Evolutionary conservation across 2,329 filamentous ascomycete genomes (phyloP), one percentile per base, ranked within the genome.

Genomic region (Penicillium sclerotiorum): DNA sequence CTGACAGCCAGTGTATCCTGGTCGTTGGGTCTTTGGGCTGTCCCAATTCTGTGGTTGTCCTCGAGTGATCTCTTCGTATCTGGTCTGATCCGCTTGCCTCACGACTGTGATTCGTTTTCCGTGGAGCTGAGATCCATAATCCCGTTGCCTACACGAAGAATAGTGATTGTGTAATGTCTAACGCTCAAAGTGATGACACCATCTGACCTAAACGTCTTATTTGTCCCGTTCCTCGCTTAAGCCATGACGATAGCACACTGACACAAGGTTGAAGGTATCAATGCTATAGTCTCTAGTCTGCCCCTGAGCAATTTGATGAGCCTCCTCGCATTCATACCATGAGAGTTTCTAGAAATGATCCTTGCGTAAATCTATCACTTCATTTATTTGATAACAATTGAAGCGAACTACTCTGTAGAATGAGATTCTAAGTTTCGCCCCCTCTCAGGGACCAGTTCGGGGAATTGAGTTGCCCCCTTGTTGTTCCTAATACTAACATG

Each of bases 321-420:
- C 50, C 61, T 63, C 60, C 58, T 68, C 58, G 56, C 58, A 58
- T 59, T 61, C 49, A 51, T 50, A 55, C 23, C 23, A 45, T 49
- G 52, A 17, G 43, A 43, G 50, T 44, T 43, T 36, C 47, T 25
- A 45, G 32, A 45, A 25, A 44, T 39, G 48, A 50, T 67, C 67
- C 67, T 69, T 69, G 66, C 66, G 66, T 69, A 44, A 53, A 57
- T 60, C 57, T 64, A 63, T 60, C n/a, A n/a, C n/a, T n/a, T n/a
- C n/a, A n/a, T n/a, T n/a, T n/a, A n/a, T n/a, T n/a, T n/a, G n/a
- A n/a, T n/a, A n/a, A 60, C 54, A 39, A 30, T 47, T 50, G 53
- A 57, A 52, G 35, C 18, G 32, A 23, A 43, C 42, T 46, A n/a
- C 25, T 45, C 27, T 37, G 49, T 52, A 52, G 32, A 37, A 45